Percentiles rank a stretch among this genome's conserved stretches.
These are phyloP conservation scores for Passalora sequoiae DNA, from an alignment of 2,329 filamentous ascomycete species.

Conservation along the genomic window DNA sequence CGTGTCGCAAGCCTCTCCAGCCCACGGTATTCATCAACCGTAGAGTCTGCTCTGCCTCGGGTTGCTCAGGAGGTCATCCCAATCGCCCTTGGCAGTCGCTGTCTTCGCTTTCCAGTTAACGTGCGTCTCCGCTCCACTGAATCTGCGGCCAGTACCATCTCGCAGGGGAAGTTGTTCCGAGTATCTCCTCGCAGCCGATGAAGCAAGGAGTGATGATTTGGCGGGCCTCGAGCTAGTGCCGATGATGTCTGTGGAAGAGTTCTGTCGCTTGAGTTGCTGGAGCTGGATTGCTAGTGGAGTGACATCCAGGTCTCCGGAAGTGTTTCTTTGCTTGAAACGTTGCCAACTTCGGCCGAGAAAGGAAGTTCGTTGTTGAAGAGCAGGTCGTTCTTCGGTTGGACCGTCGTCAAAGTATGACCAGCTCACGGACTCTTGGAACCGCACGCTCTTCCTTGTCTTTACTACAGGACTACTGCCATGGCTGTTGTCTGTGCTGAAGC, in stretches of 20 bases:
- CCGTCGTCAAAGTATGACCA: conserved; percentile 12
- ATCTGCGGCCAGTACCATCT: conserved; percentile 10
- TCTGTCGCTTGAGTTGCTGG: background rate
- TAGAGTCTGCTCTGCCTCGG: conserved; percentile 7
- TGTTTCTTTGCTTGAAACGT: conserved; percentile 12
- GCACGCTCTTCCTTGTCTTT: conserved; percentile 9
- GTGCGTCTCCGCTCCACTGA: conserved; percentile 8
- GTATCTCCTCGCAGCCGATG: conserved; percentile 6
- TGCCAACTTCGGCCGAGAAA: conserved; percentile 9
- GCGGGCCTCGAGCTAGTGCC: background rate
- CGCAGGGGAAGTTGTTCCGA: conserved; percentile 9
- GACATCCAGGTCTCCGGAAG: conserved; percentile 7
- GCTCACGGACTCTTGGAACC: conserved; percentile 13
- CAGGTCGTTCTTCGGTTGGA: background rate
- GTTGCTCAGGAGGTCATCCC: conserved; percentile 11
- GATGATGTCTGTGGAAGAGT: background rate
- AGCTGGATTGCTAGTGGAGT: background rate
- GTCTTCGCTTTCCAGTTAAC: conserved; percentile 7
- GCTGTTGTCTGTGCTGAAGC: conserved; percentile 11
- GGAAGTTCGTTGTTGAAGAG: conserved; percentile 2
- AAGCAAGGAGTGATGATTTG: background rate
- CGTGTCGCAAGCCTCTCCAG: no score
- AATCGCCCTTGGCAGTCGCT: conserved; percentile 11
- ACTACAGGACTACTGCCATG: conserved; percentile 1
- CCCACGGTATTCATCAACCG: background rate